Evolutionary conservation across 306 rosid genomes (phyloP), one percentile per base, ranked within the genome.

Genomic region (Ammopiptanthus mongolicus): DNA sequence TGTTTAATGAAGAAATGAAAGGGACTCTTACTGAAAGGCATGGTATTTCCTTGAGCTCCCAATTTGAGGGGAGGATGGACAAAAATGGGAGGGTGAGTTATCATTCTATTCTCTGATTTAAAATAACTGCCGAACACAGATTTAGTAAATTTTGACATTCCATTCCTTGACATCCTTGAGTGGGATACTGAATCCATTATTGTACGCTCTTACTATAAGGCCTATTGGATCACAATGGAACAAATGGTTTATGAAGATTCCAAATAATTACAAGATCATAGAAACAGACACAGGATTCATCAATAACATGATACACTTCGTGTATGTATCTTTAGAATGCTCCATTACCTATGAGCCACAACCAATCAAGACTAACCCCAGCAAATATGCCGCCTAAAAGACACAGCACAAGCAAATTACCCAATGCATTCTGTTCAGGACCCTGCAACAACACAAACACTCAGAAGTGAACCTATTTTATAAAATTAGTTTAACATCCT

Each of bases 391-490:
- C 98, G 0, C 79, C 60, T 57, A 87, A 46, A 28, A 91, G 82
- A 75, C 68, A 85, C 74, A 91, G 46, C 52, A 87, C 94, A 58
- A 93, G 96, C 77, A 91, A 50, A 72, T 93, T 93, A 0, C 97
- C 97, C 87, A 93, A 76, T 1, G 96, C 98, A 84, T 93, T 93
- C 66, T 93, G 97, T 66, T 93, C 98, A 10, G 98, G 98, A 67
- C 96, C 91, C 98, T 91, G 84, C 73, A 82, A 73, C 55, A 58
- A 0, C 36, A 28, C 18, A 56, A 33, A 56, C 15, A 19, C 69
- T 67, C 9, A 77, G 47, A 34, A 57, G 10, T 80, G 17, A 25
- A 3, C 19, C 25, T 15, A 15, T 50, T 50, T 50, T 31, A 4
- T 31, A 31, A 31, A 31, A 55, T 3, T 15, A 29, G 7, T 44